Evolutionary conservation across 306 rosid genomes (phyloP).

Genomic region (Albizia julibrissin): DNA sequence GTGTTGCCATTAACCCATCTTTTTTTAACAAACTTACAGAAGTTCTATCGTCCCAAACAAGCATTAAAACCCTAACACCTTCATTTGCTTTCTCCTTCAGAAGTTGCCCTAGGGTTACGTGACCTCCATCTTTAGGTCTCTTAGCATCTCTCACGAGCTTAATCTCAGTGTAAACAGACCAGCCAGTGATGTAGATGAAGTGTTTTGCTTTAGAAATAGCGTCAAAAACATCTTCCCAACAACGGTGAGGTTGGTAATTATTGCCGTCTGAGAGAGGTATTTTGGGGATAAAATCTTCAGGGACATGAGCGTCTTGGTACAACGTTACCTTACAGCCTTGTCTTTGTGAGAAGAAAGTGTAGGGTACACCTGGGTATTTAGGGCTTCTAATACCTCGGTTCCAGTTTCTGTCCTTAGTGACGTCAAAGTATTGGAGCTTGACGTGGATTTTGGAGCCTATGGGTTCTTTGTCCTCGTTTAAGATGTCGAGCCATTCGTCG

Average conservation of each 20-base stretch:
- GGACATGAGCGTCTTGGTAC: slow-evolving; percentile 68
- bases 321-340: slow-evolving; percentile 63
- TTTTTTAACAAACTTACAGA: slow-evolving; percentile 52
- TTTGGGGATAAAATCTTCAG: slow-evolving; percentile 62
- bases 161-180: slow-evolving; percentile 73
- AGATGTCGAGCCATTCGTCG: slow-evolving; percentile 59
- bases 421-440: slow-evolving; percentile 56
- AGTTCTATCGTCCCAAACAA: slow-evolving; percentile 80
- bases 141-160: slow-evolving; percentile 62
- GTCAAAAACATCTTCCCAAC: slow-evolving; percentile 76
- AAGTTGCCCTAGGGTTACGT: slow-evolving; percentile 53
- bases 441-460: slow-evolving; percentile 62
- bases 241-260: slow-evolving; percentile 52
- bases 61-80: slow-evolving; percentile 69
- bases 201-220: slow-evolving; percentile 61
- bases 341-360: slow-evolving; percentile 61
- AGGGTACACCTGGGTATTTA: slow-evolving; percentile 70
- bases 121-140: slow-evolving; percentile 67
- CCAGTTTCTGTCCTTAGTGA: slow-evolving; percentile 54
- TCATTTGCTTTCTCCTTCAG: slow-evolving; percentile 66
- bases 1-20: slow-evolving; percentile 74
- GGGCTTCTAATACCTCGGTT: slow-evolving; percentile 54
- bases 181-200: slow-evolving; percentile 64
- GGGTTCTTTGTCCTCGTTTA: slow-evolving; percentile 49
- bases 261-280: slow-evolving; percentile 62